Conservation (phyloP, 2,329 filamentous ascomycete species). For the Ophiocordyceps unilateralis region DNA sequence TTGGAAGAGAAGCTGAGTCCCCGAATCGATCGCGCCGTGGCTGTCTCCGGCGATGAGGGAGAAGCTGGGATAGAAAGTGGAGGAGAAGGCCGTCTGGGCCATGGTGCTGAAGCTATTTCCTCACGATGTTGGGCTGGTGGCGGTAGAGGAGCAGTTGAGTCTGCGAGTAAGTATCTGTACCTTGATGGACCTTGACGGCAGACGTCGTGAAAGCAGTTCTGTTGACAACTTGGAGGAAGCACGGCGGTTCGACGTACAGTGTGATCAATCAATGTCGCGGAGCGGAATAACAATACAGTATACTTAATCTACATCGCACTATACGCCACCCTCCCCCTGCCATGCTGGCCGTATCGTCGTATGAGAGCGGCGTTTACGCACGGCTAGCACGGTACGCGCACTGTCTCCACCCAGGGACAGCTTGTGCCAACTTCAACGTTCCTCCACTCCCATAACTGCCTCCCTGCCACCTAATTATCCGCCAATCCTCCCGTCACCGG, state of each 20-base stretch:
- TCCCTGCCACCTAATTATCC: too few relatives aligned
- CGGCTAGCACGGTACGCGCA: not conserved
- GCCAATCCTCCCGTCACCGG: too few relatives aligned
- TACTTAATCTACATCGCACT: too few relatives aligned
- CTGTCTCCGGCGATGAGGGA: slow-evolving; percentile 3
- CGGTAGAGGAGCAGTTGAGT: slow-evolving; percentile 3
- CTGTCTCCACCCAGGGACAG: not conserved
- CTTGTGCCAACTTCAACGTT: not conserved
- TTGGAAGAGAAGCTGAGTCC: slow-evolving; percentile 5
- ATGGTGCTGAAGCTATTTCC: slow-evolving; percentile 6
- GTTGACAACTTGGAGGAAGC: too few relatives aligned
- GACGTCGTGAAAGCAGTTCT: too few relatives aligned
- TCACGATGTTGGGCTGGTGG: slow-evolving; percentile 2
- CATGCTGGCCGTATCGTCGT: too few relatives aligned
- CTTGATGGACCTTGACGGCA: too few relatives aligned
- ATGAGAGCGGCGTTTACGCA: too few relatives aligned
- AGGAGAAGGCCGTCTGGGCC: slow-evolving; percentile 6
- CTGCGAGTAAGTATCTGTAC: slow-evolving; percentile 3
- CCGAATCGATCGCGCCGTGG: slow-evolving; percentile 6
- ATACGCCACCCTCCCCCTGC: too few relatives aligned
- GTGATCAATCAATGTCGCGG: too few relatives aligned
- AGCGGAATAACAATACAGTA: too few relatives aligned
- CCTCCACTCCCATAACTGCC: not conserved
- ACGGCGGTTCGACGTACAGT: too few relatives aligned
- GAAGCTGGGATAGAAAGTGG: slow-evolving; percentile 4